phyloP scores from a whole-genome alignment of 2,329 filamentous ascomycete genomes.

The Neonectria hederae region DNA sequence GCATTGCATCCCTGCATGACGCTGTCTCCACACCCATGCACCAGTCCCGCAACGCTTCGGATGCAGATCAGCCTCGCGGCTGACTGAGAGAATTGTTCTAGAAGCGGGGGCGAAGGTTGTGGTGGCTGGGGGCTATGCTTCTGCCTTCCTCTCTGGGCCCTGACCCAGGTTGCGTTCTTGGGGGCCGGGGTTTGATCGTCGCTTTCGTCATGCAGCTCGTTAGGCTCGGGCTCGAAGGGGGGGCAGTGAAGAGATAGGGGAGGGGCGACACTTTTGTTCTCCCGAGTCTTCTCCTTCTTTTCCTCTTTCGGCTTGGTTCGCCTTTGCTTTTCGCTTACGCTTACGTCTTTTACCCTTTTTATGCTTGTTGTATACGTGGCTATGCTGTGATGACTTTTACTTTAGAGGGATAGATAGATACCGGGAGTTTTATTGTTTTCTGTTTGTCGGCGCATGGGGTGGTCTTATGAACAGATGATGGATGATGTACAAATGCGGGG shows the following conservation, averaged over 20 bases:
- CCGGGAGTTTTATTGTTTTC: slow-evolving; percentile 18
- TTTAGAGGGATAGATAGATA: slow-evolving; percentile 28
- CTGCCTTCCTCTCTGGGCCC: slow-evolving; percentile 33
- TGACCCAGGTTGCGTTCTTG: neutral
- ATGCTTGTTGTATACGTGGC: slow-evolving; percentile 18
- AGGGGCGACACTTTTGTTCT: neutral
- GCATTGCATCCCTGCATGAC: neutral
- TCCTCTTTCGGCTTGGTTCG: neutral
- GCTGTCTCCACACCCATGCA: neutral
- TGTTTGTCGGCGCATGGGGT: slow-evolving; percentile 11
- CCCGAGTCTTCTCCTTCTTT: neutral
- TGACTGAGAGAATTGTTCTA: slow-evolving; percentile 47
- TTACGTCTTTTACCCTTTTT: slow-evolving; percentile 6
- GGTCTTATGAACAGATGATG: neutral
- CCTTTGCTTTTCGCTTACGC: neutral
- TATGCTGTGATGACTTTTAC: slow-evolving; percentile 16
- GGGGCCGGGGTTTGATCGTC: slow-evolving; percentile 1
- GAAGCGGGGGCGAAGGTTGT: slow-evolving; percentile 40
- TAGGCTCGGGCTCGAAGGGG: neutral
- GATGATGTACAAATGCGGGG: slow-evolving; percentile 11
- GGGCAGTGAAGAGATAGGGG: neutral
- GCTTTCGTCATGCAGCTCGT: slow-evolving; percentile 7
- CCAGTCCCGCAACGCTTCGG: neutral
- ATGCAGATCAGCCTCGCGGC: slow-evolving; percentile 35
- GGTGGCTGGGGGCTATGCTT: slow-evolving; percentile 25